Evolutionary conservation across 768 basidiomycete species (phyloP).

Genomic region (Gymnopilus junonius): DNA sequence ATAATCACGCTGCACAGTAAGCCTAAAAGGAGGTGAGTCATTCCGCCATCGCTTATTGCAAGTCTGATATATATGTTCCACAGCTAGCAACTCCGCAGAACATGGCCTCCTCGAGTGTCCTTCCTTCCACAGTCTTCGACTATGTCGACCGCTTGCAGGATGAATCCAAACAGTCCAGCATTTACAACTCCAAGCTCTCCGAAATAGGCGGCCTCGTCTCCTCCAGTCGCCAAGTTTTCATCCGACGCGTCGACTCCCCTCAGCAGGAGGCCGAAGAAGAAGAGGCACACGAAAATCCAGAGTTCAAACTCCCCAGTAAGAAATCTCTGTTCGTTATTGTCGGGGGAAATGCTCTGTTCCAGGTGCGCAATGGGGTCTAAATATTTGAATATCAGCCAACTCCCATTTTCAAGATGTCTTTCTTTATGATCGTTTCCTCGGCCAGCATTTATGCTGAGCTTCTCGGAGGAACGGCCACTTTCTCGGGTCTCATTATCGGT

Average conservation of each 20-base stretch:
- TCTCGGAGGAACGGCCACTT: slow-evolving; percentile 70
- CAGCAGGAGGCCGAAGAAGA: slow-evolving; percentile 7
- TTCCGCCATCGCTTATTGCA: neutral
- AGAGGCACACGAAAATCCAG: slow-evolving; percentile 16
- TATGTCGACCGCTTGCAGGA: slow-evolving; percentile 12
- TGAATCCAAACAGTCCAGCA: slow-evolving; percentile 8
- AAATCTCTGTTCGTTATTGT: slow-evolving; percentile 32
- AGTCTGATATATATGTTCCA: neutral
- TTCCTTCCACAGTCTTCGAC: slow-evolving; percentile 22
- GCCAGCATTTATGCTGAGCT: slow-evolving; percentile 64
- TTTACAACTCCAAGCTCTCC: slow-evolving; percentile 17
- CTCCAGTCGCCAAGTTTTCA: slow-evolving; percentile 13
- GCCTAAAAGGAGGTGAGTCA: neutral
- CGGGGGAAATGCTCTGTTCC: slow-evolving; percentile 32
- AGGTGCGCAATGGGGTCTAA: slow-evolving; percentile 19
- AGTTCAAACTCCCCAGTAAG: slow-evolving; percentile 32
- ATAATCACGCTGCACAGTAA: neutral
- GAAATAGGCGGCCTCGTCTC: slow-evolving; percentile 17
- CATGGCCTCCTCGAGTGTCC: slow-evolving; percentile 19
- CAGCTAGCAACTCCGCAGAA: neutral
- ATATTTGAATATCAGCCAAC: neutral
- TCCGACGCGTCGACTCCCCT: slow-evolving; percentile 14
- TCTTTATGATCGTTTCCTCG: slow-evolving; percentile 73
- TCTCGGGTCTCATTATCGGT: slow-evolving; percentile 70
- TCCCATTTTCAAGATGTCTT: slow-evolving; percentile 49